A percentile compares a stretch with the other conserved stretches of the same genome.
Conservation (phyloP, 805 yeast genomes). For the Candida insectorum region DNA sequence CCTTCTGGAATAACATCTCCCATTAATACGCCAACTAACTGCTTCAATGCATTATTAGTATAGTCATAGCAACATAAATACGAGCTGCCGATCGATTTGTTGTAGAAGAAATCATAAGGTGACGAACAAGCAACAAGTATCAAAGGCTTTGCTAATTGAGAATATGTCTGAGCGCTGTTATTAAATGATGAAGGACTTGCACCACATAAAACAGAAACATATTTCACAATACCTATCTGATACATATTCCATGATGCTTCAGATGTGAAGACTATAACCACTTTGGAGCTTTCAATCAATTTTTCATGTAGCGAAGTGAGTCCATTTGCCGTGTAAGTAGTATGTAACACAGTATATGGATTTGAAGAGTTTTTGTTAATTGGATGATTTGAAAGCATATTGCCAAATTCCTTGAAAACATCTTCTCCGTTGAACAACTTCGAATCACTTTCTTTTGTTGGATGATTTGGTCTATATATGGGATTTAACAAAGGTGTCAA, state of each 20-base stretch:
- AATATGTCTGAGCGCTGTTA: slow-evolving; percentile 15
- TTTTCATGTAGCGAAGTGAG: slow-evolving; percentile 53
- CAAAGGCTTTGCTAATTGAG: slow-evolving; percentile 45
- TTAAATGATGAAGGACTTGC: slow-evolving; percentile 33
- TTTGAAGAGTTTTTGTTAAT: slow-evolving; percentile 16
- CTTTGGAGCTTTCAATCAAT: slow-evolving; percentile 48
- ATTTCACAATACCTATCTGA: slow-evolving; percentile 59
- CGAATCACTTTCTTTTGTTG: slow-evolving; percentile 3
- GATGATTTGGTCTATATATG: slow-evolving; percentile 19
- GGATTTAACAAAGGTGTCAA: slow-evolving; percentile 39
- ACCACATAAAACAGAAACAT: slow-evolving; percentile 52
- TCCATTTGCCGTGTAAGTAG: slow-evolving; percentile 57
- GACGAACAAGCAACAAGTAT: slow-evolving; percentile 59
- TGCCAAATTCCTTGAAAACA: slow-evolving; percentile 52
- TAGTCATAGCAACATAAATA: slow-evolving; percentile 62
- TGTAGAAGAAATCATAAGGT: slow-evolving; percentile 60
- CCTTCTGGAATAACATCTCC: slow-evolving; percentile 54
- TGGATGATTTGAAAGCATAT: slow-evolving; percentile 36
- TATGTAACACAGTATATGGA: slow-evolving; percentile 50
- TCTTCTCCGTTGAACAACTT: slow-evolving; percentile 45
- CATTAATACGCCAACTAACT: slow-evolving; percentile 50
- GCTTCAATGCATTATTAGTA: slow-evolving; percentile 48
- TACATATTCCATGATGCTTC: slow-evolving; percentile 59
- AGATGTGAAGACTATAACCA: slow-evolving; percentile 52
- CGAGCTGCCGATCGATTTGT: slow-evolving; percentile 51